phyloP scores from a whole-genome alignment of 208 protist genomes.

The Trypanosoma mega region DNA sequence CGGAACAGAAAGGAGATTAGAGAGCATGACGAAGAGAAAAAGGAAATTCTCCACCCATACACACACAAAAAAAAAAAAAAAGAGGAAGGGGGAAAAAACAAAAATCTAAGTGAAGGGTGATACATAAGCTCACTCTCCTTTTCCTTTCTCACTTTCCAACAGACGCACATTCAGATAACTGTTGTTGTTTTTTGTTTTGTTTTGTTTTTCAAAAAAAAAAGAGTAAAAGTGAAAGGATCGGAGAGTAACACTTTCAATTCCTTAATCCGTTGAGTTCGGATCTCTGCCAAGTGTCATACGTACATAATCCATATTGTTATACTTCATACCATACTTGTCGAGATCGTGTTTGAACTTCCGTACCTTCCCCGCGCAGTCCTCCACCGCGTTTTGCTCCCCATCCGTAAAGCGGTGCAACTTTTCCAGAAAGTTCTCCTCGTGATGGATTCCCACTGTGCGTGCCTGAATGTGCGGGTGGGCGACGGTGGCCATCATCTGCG shows the following conservation, averaged over 20 bases:
- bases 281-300: constrained; percentile 25
- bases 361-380: constrained; percentile 39
- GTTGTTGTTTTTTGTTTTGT: no score
- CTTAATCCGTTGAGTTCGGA: not conserved
- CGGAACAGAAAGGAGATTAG: no score
- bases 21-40: no score
- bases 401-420: constrained; percentile 53
- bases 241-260: not conserved
- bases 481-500: constrained; percentile 33
- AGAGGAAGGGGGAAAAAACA: no score
- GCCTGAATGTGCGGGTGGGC: constrained; percentile 67
- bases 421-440: constrained; percentile 59
- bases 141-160: no score
- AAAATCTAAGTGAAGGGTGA: no score
- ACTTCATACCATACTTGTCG: constrained; percentile 42
- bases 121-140: no score
- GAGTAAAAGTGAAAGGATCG: no score
- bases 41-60: no score
- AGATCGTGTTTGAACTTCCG: constrained; percentile 41
- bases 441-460: constrained; percentile 48
- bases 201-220: no score
- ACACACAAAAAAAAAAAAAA: no score
- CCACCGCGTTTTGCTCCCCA: constrained; percentile 52
- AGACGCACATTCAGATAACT: no score
- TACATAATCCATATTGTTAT: constrained; percentile 69